phyloP scores from a whole-genome alignment of 257 asterid genomes.

The Przewalskia tangutica region DNA sequence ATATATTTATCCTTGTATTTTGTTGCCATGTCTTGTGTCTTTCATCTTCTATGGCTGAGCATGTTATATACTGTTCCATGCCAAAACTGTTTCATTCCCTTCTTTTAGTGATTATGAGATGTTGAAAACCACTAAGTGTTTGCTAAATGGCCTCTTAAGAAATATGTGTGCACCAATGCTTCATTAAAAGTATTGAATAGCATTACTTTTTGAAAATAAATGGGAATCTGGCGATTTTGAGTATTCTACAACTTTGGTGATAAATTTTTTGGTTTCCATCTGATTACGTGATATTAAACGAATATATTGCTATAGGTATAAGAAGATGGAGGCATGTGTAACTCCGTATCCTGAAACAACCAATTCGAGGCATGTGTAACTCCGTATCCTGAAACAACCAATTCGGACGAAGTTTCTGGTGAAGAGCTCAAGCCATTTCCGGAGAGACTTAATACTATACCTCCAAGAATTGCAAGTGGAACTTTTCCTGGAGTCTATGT shows the following conservation, averaged over 20 bases:
- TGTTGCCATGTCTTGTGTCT: neutral
- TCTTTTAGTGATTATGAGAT: neutral
- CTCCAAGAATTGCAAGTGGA: constrained; percentile 28
- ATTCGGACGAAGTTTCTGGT: constrained; percentile 25
- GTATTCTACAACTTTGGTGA: neutral
- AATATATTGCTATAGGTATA: constrained; percentile 19
- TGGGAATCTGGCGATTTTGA: neutral
- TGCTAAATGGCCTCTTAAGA: neutral
- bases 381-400: constrained; percentile 16
- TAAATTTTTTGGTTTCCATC: neutral
- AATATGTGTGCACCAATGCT: neutral
- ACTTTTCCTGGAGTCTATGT: constrained; percentile 22
- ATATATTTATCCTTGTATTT: neutral
- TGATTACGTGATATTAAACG: neutral
- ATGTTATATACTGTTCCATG: neutral
- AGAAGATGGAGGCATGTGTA: constrained; percentile 33
- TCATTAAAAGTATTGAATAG: neutral
- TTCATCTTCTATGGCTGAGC: neutral
- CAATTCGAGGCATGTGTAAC: constrained; percentile 21
- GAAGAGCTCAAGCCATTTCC: constrained; percentile 33
- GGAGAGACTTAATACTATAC: constrained; percentile 25
- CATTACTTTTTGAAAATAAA: neutral
- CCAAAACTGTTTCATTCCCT: neutral
- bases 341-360: constrained; percentile 18
- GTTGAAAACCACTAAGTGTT: neutral